Evolutionary conservation across 805 yeast species (phyloP).

Genomic region (Cyberlindnera japonica): DNA sequence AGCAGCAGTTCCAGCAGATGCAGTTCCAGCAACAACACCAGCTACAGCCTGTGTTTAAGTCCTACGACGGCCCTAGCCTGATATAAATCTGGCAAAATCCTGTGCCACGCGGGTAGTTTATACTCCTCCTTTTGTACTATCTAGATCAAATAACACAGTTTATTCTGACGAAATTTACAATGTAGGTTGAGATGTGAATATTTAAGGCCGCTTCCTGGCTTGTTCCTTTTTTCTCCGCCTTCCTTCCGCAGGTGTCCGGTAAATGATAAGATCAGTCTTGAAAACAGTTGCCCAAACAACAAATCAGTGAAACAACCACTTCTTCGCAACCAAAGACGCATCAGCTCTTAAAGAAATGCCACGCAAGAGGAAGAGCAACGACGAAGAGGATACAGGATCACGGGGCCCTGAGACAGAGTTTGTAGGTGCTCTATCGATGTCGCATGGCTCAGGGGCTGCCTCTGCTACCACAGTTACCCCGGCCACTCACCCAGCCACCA

Average conservation of each 20-base stretch:
- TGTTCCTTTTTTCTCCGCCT: no score
- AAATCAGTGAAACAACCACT: no score
- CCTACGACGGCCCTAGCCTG: conserved; percentile 19
- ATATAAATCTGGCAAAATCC: conserved; percentile 5
- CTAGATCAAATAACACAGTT: no score
- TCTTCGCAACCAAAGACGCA: no score
- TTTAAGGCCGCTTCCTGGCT: no score
- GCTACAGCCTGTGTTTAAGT: conserved; percentile 7
- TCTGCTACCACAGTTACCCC: not conserved
- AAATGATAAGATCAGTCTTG: no score
- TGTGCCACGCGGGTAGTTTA: conserved; percentile 1
- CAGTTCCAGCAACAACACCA: conserved; percentile 8
- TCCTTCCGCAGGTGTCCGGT: no score
- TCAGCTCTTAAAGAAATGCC: no score
- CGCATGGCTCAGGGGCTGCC: not conserved
- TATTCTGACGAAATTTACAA: no score
- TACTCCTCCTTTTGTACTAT: no score
- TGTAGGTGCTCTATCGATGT: conserved; percentile 11
- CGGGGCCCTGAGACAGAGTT: conserved; percentile 9
- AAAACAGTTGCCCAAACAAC: no score
- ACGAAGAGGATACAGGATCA: conserved; percentile 2
- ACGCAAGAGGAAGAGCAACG: conserved; percentile 11
- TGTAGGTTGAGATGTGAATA: no score
- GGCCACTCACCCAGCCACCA: not conserved
- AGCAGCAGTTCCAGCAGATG: conserved; percentile 7